phyloP scores from a whole-genome alignment of 179 eudicot genomes.

The Beta lomatogona region DNA sequence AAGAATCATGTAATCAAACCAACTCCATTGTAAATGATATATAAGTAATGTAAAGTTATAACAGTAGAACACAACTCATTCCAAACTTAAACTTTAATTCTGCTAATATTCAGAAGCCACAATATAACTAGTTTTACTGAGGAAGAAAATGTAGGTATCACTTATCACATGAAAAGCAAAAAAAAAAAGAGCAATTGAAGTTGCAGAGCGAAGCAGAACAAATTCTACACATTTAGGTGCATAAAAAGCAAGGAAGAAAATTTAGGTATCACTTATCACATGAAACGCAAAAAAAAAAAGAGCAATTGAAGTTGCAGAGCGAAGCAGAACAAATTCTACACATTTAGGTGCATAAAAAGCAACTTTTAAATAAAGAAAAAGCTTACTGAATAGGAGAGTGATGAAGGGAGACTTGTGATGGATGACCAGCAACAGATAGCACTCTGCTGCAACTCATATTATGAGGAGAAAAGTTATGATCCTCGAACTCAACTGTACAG shows the following conservation, averaged over 20 bases:
- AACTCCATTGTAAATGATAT: neutral
- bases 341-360: neutral
- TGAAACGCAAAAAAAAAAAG: neutral
- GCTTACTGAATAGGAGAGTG: constrained; percentile 67
- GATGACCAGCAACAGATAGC: constrained; percentile 35
- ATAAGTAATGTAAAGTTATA: neutral
- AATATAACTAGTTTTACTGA: neutral
- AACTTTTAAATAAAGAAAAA: neutral
- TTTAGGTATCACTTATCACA: neutral
- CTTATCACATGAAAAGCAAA: neutral
- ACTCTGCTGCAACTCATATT: constrained; percentile 38
- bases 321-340: neutral
- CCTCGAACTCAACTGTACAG: constrained; percentile 13
- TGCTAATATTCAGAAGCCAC: neutral
- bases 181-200: neutral
- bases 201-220: neutral
- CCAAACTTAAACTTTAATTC: neutral
- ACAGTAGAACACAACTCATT: neutral
- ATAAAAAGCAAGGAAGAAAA: neutral
- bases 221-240: neutral
- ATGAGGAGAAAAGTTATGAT: constrained; percentile 42
- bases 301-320: neutral
- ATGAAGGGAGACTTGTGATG: constrained; percentile 45
- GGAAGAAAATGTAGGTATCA: neutral
- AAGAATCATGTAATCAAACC: neutral